Percentiles rank a stretch among this genome's conserved stretches.
These are phyloP conservation scores for Lachnellula occidentalis DNA, from an alignment of 2,329 filamentous ascomycete genomes.

Conservation along the genomic window DNA sequence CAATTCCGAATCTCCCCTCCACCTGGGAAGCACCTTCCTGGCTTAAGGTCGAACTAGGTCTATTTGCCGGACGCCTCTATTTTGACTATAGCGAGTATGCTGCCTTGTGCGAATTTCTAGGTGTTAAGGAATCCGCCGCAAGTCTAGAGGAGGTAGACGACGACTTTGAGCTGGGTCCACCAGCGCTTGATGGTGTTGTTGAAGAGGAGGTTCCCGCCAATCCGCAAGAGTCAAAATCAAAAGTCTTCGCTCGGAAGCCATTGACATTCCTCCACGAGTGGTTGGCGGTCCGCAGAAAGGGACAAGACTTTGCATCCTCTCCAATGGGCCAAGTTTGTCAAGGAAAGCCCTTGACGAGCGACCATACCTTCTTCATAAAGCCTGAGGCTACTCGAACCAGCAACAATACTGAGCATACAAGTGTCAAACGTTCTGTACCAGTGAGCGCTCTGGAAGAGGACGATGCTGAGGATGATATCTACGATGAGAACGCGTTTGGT, in stretches of 20 bases:
- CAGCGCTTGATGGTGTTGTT: not conserved
- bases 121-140: conserved; percentile 1
- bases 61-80: conserved; percentile 57
- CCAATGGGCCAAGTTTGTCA: conserved; percentile 46
- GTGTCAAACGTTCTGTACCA: not conserved
- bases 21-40: conserved; percentile 42
- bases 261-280: conserved; percentile 50
- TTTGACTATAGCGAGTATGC: conserved; percentile 45
- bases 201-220: not conserved
- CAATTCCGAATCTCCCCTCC: conserved; percentile 41
- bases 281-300: conserved; percentile 47
- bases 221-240: not conserved
- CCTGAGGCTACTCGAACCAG: not conserved
- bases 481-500: not conserved
- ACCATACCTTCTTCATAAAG: conserved; percentile 47
- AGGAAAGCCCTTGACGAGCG: conserved; percentile 35
- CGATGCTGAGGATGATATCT: not conserved
- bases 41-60: conserved; percentile 53
- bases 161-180: not conserved
- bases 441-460: not conserved
- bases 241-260: conserved; percentile 32
- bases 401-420: not conserved
- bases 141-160: conserved; percentile 8
- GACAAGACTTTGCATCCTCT: conserved; percentile 52
- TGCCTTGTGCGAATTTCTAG: conserved; percentile 28